Evolutionary conservation across 2,329 filamentous ascomycete genomes (phyloP).

Genomic region (Paraphoma chrysanthemicola): DNA sequence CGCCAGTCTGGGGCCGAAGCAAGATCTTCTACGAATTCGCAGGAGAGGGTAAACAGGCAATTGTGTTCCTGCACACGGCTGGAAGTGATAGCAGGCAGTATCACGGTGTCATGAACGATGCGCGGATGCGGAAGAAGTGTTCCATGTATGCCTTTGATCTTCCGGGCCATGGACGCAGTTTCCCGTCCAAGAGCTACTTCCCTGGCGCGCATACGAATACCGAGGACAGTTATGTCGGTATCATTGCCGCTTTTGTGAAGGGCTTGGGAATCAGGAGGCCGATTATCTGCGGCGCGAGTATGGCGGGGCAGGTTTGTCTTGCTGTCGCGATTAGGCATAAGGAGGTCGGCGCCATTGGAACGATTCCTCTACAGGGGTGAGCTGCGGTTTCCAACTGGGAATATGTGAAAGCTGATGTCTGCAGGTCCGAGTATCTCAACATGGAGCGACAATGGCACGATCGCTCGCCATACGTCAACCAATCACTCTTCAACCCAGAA

Average conservation of each 20-base stretch:
- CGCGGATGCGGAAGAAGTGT: conserved; percentile 54
- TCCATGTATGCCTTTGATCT: conserved; percentile 60
- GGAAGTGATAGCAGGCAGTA: conserved; percentile 59
- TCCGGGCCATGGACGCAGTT: conserved; percentile 58
- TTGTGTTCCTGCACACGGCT: conserved; percentile 56
- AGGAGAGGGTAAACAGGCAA: conserved; percentile 55
- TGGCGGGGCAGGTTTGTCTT: conserved; percentile 59
- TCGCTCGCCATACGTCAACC: conserved; percentile 56
- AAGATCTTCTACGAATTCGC: conserved; percentile 60
- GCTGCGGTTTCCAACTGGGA: conserved; percentile 16
- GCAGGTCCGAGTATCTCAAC: conserved; percentile 49
- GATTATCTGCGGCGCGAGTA: conserved; percentile 59
- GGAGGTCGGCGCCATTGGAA: conserved; percentile 56
- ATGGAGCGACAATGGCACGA: conserved; percentile 56
- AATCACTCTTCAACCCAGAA: conserved; percentile 57
- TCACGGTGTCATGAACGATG: conserved; percentile 60
- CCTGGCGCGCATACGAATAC: conserved; percentile 57
- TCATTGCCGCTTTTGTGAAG: conserved; percentile 55
- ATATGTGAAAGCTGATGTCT: conserved; percentile 19
- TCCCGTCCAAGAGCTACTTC: conserved; percentile 52
- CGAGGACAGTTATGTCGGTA: conserved; percentile 56
- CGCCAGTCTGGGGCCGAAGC: conserved; percentile 56
- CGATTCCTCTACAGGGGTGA: conserved; percentile 56
- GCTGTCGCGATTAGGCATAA: conserved; percentile 56
- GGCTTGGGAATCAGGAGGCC: conserved; percentile 53